Percentiles rank a stretch among this genome's conserved stretches.
Evolutionary conservation across 805 yeast species (phyloP).

Genomic region (Starmera pachycereana): DNA sequence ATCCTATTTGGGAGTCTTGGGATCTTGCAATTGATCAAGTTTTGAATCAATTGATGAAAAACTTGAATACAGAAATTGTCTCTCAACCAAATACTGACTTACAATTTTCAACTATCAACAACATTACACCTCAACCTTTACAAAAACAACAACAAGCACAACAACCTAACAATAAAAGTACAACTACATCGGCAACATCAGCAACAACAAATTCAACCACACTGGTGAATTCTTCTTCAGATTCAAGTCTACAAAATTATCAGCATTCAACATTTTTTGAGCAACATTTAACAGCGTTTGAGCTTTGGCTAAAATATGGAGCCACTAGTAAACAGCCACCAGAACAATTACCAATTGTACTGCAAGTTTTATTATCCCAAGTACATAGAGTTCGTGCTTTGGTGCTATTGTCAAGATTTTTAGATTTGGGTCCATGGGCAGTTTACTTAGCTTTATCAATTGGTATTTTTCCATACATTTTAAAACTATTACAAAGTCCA

Average conservation of each 20-base stretch:
- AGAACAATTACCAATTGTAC: conserved; percentile 86
- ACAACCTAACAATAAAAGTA: conserved; percentile 12
- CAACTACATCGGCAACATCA: conserved; percentile 18
- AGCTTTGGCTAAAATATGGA: conserved; percentile 89
- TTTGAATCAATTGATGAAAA: conserved; percentile 54
- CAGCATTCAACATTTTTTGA: conserved; percentile 93
- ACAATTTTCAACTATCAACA: too few species aligned
- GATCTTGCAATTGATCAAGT: conserved; percentile 95
- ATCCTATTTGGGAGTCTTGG: conserved; percentile 98
- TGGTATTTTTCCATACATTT: conserved; percentile 92
- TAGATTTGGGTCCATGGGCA: conserved; percentile 97
- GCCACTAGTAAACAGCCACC: conserved; percentile 81
- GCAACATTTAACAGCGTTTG: conserved; percentile 93
- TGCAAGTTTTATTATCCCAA: conserved; percentile 88
- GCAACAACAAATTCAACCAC: conserved; percentile 10
- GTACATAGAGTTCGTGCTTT: conserved; percentile 88
- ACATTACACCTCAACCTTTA: too few species aligned
- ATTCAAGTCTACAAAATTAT: conserved; percentile 36
- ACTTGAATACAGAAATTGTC: conserved; percentile 22
- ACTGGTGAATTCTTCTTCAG: conserved; percentile 3
- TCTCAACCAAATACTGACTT: background rate
- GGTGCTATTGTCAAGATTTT: conserved; percentile 69
- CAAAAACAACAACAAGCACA: conserved; percentile 1
- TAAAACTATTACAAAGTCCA: conserved; percentile 84
- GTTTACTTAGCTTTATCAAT: conserved; percentile 86